A percentile compares a stretch with the other conserved stretches of the same genome.
These are phyloP conservation scores for Acer campestre DNA, from an alignment of 345 rosid species.

Conservation along the genomic window DNA sequence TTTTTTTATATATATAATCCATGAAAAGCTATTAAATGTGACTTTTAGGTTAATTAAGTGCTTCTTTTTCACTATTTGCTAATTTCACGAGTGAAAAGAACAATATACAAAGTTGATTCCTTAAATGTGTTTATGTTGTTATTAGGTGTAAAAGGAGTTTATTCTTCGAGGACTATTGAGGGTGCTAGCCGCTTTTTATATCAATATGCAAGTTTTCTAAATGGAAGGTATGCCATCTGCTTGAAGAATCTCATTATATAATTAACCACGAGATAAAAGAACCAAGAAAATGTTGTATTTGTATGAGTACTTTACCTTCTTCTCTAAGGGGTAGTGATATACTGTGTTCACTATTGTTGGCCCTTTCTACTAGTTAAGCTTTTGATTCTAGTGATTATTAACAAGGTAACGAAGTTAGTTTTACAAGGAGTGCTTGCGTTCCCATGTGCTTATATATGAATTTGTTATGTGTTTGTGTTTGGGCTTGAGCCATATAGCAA, in stretches of 20 bases:
- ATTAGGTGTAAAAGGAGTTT: conserved; percentile 74
- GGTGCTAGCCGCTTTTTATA: conserved; percentile 59
- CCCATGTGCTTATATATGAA: neutral
- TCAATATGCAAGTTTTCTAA: conserved; percentile 61
- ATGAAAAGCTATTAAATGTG: neutral
- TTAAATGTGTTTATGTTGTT: conserved; percentile 18
- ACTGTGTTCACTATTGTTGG: neutral
- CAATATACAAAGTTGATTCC: conserved; percentile 1
- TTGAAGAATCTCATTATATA: conserved; percentile 1
- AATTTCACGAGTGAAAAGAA: neutral
- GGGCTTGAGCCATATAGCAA: neutral
- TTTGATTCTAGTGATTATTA: neutral
- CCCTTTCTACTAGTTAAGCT: neutral
- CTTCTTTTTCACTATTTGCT: neutral
- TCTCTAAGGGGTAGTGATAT: neutral
- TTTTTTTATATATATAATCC: neutral
- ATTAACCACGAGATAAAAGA: neutral
- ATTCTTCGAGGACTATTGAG: conserved; percentile 69
- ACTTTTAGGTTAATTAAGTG: neutral
- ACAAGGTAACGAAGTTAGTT: neutral
- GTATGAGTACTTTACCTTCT: neutral
- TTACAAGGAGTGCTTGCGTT: neutral
- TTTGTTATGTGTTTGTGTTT: neutral
- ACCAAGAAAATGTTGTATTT: conserved; percentile 3
- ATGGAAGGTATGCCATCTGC: conserved; percentile 44